These are phyloP conservation scores for Blastobotrys elegans DNA, from an alignment of 1,139 yeast genomes.

Conservation along the genomic window DNA sequence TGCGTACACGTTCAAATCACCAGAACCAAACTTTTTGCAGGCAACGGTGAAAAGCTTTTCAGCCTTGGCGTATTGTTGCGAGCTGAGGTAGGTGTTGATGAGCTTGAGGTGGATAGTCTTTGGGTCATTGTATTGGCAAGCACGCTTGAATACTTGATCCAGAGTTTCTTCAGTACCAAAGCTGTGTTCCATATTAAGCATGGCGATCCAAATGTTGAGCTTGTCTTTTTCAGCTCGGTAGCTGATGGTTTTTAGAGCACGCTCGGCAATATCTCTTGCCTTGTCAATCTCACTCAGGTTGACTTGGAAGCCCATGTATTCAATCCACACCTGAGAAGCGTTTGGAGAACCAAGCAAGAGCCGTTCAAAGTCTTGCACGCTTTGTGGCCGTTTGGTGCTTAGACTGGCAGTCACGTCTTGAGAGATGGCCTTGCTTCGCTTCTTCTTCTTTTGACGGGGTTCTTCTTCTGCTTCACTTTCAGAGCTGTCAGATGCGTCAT, in stretches of 20 bases:
- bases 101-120: constrained; percentile 73
- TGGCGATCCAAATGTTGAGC: constrained; percentile 92
- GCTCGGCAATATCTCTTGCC: constrained; percentile 87
- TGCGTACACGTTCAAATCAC: constrained; percentile 43
- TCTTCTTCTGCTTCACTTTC: constrained; percentile 36
- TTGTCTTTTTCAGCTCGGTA: constrained; percentile 93
- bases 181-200: constrained; percentile 86
- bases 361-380: constrained; percentile 87
- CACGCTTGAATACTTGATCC: constrained; percentile 72
- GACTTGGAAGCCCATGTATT: constrained; percentile 95
- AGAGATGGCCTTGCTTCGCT: constrained; percentile 42
- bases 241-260: constrained; percentile 86
- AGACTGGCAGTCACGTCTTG: constrained; percentile 85
- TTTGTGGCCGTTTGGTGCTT: constrained; percentile 82
- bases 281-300: constrained; percentile 90
- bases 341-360: constrained; percentile 86
- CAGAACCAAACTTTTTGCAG: constrained; percentile 74
- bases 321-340: constrained; percentile 94
- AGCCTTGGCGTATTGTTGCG: constrained; percentile 69
- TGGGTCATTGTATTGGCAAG: constrained; percentile 90
- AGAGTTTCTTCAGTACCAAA: constrained; percentile 84
- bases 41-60: constrained; percentile 59
- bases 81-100: constrained; percentile 66
- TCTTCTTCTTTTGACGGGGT: constrained; percentile 38
- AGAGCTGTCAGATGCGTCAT: constrained; percentile 47